These are phyloP conservation scores for Mycena olivaceomarginata DNA, from an alignment of 768 basidiomycete genomes.

Conservation along the genomic window DNA sequence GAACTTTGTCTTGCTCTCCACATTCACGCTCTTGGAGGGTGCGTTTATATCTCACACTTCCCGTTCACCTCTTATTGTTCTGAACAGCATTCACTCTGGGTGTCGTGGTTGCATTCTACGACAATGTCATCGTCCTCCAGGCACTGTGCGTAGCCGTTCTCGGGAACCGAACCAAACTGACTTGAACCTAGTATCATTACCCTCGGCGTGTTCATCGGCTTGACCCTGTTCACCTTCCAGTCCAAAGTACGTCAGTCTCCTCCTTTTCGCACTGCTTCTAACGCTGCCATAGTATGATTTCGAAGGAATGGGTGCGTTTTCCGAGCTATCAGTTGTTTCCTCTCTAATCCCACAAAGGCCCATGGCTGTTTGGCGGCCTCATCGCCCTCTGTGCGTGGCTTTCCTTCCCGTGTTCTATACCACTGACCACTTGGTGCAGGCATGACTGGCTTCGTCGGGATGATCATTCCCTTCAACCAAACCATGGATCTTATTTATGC, in stretches of 20 bases:
- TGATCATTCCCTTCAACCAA: conserved; percentile 91
- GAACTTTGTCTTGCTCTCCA: conserved; percentile 89
- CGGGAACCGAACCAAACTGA: conserved; percentile 28
- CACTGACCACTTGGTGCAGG: conserved; percentile 60
- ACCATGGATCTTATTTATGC: conserved; percentile 91
- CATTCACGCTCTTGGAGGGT: conserved; percentile 92
- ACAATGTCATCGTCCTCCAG: conserved; percentile 86
- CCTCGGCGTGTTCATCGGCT: conserved; percentile 92
- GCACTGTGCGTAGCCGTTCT: conserved; percentile 76
- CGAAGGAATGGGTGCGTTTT: conserved; percentile 79
- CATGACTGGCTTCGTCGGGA: conserved; percentile 87
- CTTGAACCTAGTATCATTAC: conserved; percentile 81
- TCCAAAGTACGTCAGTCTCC: conserved; percentile 77
- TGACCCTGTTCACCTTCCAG: conserved; percentile 96
- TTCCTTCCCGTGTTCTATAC: not conserved
- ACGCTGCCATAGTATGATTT: conserved; percentile 86
- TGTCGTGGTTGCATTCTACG: conserved; percentile 85
- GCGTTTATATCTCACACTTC: not conserved
- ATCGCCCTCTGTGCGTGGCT: conserved; percentile 80
- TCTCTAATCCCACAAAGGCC: conserved; percentile 48
- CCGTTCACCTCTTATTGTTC: not conserved
- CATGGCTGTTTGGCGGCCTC: conserved; percentile 92
- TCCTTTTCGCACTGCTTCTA: conserved; percentile 1
- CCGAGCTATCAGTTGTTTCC: no score
- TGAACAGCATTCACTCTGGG: conserved; percentile 87